These are phyloP conservation scores for Picochlorum sp. DNA, from an alignment of 139 green algal species.

Conservation along the genomic window DNA sequence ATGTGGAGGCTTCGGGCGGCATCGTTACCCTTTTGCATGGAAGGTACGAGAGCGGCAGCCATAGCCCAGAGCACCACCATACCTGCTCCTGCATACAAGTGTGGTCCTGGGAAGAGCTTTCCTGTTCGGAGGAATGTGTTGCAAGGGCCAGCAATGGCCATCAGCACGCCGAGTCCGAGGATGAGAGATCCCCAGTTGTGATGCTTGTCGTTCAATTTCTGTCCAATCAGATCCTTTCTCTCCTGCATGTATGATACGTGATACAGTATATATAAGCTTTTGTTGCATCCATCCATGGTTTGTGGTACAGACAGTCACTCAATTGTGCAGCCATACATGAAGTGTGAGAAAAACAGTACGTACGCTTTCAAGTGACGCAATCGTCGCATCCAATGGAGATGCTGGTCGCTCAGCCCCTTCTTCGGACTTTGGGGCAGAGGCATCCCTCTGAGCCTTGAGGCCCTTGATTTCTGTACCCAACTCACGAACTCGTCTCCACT, in stretches of 20 bases:
- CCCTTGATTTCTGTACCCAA: constrained; percentile 64
- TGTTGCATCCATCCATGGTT: not conserved
- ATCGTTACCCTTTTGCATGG: constrained; percentile 96
- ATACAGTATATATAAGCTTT: not conserved
- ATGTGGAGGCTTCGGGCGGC: constrained; percentile 84
- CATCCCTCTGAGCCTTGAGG: constrained; percentile 62
- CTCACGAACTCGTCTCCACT: constrained; percentile 57
- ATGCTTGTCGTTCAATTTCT: constrained; percentile 71
- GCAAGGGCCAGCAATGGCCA: constrained; percentile 73
- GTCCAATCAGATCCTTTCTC: constrained; percentile 73
- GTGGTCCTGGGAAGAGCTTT: constrained; percentile 96
- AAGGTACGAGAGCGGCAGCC: constrained; percentile 79
- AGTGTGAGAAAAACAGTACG: not conserved
- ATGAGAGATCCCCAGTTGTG: constrained; percentile 70
- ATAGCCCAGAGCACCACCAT: constrained; percentile 89
- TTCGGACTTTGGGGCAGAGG: constrained; percentile 26
- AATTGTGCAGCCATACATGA: not conserved
- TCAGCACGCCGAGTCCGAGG: constrained; percentile 71
- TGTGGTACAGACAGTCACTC: not conserved
- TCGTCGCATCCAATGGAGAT: constrained; percentile 44
- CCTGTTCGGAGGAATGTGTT: constrained; percentile 94
- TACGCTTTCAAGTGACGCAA: constrained; percentile 71
- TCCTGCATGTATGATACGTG: constrained; percentile 42
- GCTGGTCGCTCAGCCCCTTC: constrained; percentile 19
- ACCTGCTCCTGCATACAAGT: constrained; percentile 87